These are phyloP conservation scores for Ophiocordyceps camponoti-rufipedis DNA, from an alignment of 2,329 filamentous ascomycete genomes.

Conservation along the genomic window DNA sequence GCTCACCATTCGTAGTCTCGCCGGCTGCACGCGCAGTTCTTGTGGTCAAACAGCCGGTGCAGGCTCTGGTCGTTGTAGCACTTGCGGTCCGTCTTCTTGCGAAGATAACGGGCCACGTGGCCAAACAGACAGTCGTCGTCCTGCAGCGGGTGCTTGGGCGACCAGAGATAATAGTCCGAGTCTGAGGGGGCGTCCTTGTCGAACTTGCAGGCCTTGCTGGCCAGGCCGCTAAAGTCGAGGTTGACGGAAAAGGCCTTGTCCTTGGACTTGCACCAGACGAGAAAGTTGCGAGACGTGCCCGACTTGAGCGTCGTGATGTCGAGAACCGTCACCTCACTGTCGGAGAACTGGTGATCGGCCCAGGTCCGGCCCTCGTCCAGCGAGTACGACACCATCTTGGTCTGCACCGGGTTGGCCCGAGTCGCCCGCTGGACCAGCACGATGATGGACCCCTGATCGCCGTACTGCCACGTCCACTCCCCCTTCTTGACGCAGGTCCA, in stretches of 20 bases:
- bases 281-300: conserved; percentile 77
- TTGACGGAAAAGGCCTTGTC: conserved; percentile 55
- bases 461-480: conserved; percentile 82
- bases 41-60: conserved; percentile 50
- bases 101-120: conserved; percentile 73
- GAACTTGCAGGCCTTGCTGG: conserved; percentile 52
- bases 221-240: conserved; percentile 72
- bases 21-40: conserved; percentile 69
- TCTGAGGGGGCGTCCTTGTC: conserved; percentile 34
- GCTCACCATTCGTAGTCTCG: conserved; percentile 83
- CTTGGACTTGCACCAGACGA: conserved; percentile 59
- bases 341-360: conserved; percentile 55
- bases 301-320: conserved; percentile 80
- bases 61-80: conserved; percentile 72
- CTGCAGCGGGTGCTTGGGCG: conserved; percentile 64
- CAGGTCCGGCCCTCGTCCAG: conserved; percentile 68
- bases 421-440: conserved; percentile 62
- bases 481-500: conserved; percentile 83
- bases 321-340: conserved; percentile 51
- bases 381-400: conserved; percentile 55
- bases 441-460: conserved; percentile 84
- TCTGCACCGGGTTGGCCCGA: conserved; percentile 48
- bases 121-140: conserved; percentile 79
- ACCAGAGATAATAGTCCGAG: conserved; percentile 71
- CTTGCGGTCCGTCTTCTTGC: conserved; percentile 60